A percentile compares a stretch with the other conserved stretches of the same genome.
These are phyloP conservation scores for Monosporozyma solicola DNA, from an alignment of 805 yeast species.

Conservation along the genomic window DNA sequence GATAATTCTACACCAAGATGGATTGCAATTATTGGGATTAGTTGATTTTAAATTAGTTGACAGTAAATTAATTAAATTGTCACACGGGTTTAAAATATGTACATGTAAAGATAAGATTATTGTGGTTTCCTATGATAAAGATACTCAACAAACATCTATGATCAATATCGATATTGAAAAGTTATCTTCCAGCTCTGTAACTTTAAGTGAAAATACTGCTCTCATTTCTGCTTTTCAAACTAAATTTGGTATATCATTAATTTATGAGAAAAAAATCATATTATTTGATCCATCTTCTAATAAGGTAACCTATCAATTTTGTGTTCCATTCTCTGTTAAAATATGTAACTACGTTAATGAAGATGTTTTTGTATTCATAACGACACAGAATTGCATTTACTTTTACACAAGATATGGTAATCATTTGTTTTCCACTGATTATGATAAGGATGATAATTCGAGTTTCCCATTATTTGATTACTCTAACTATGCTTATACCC, in stretches of 20 bases:
- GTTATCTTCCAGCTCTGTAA: slow-evolving; percentile 6
- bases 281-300: slow-evolving; percentile 15
- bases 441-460: slow-evolving; percentile 9
- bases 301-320: slow-evolving; percentile 8
- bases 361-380: slow-evolving; percentile 15
- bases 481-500: slow-evolving; percentile 14
- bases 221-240: slow-evolving; percentile 9
- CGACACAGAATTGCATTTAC: slow-evolving; percentile 15
- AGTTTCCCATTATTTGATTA: slow-evolving; percentile 8
- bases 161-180: slow-evolving; percentile 14
- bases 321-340: slow-evolving; percentile 10
- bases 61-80: slow-evolving; percentile 17
- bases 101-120: slow-evolving; percentile 12
- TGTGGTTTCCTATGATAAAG: slow-evolving; percentile 13
- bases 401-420: slow-evolving; percentile 24
- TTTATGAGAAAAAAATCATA: slow-evolving; percentile 10
- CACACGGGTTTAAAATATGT: slow-evolving; percentile 14
- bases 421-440: slow-evolving; percentile 18
- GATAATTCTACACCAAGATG: slow-evolving; percentile 23
- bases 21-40: slow-evolving; percentile 23
- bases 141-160: slow-evolving; percentile 1
- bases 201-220: slow-evolving; percentile 4
- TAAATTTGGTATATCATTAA: slow-evolving; percentile 10
- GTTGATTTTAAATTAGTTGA: slow-evolving; percentile 20
- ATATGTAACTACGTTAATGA: slow-evolving; percentile 16